Percentiles rank a stretch among this genome's conserved stretches.
phyloP scores from a whole-genome alignment of 805 yeast genomes.

The Tetrapisispora arboricola region DNA sequence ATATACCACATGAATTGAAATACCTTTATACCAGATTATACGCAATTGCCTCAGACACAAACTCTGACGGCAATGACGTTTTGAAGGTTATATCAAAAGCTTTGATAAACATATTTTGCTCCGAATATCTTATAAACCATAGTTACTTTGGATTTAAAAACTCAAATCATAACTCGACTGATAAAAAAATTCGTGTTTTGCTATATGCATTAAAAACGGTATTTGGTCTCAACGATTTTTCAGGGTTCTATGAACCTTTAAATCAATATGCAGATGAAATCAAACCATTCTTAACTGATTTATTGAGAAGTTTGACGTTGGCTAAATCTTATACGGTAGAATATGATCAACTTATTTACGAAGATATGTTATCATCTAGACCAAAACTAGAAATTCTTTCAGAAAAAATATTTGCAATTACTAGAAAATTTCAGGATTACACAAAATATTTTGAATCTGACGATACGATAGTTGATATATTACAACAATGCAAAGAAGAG shows the following conservation, averaged over 20 bases:
- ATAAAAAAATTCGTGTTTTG: slow-evolving; percentile 13
- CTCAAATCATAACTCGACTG: background rate
- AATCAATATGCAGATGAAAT: slow-evolving; percentile 27
- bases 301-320: slow-evolving; percentile 18
- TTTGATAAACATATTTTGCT: slow-evolving; percentile 18
- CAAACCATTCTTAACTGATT: slow-evolving; percentile 17
- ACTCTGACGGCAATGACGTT: slow-evolving; percentile 59
- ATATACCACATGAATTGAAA: slow-evolving; percentile 48
- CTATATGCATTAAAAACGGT: slow-evolving; percentile 17
- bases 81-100: slow-evolving; percentile 41
- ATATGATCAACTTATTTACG: slow-evolving; percentile 22
- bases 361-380: slow-evolving; percentile 22
- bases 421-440: slow-evolving; percentile 34
- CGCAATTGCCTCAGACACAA: slow-evolving; percentile 32
- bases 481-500: slow-evolving; percentile 32
- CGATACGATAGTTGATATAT: slow-evolving; percentile 42
- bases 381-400: slow-evolving; percentile 18
- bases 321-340: slow-evolving; percentile 24
- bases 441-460: slow-evolving; percentile 39
- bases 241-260: slow-evolving; percentile 25
- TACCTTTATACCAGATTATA: slow-evolving; percentile 43
- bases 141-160: slow-evolving; percentile 16
- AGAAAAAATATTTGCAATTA: slow-evolving; percentile 32
- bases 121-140: slow-evolving; percentile 17
- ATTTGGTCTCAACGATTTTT: slow-evolving; percentile 21